phyloP scores from a whole-genome alignment of 768 basidiomycete genomes.

The Rhodotorula toruloides region DNA sequence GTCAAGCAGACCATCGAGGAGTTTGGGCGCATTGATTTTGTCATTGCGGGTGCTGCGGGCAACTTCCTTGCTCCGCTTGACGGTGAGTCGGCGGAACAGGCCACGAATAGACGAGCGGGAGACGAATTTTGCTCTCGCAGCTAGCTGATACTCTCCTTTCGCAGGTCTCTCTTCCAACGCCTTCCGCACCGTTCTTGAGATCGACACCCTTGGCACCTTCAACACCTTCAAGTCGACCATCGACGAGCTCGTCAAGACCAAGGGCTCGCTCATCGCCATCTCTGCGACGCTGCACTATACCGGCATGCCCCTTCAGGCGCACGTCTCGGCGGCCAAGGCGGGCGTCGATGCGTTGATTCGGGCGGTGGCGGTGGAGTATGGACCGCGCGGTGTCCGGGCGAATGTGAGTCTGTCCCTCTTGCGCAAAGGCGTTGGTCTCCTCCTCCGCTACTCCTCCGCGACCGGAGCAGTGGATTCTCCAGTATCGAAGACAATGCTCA shows the following conservation, averaged over 20 bases:
- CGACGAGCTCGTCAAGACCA: constrained; percentile 61
- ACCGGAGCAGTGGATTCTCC: no score
- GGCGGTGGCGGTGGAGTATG: constrained; percentile 87
- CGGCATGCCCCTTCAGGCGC: constrained; percentile 77
- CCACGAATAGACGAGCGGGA: no score
- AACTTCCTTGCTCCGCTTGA: constrained; percentile 89
- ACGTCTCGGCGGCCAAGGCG: constrained; percentile 92
- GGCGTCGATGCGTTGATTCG: constrained; percentile 81
- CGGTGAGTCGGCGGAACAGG: no score
- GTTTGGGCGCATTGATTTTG: constrained; percentile 87
- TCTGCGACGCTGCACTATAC: constrained; percentile 79
- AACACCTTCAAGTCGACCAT: constrained; percentile 92
- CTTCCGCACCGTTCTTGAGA: constrained; percentile 86
- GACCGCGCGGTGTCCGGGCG: constrained; percentile 85
- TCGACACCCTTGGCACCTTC: constrained; percentile 84
- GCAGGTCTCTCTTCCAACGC: constrained; percentile 69
- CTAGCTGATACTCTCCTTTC: not conserved
- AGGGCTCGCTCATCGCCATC: constrained; percentile 72
- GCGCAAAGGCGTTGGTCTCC: not conserved
- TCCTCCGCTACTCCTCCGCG: not conserved
- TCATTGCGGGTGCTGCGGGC: constrained; percentile 94
- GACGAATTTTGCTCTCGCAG: not conserved
- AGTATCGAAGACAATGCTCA: no score
- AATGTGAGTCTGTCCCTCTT: no score
- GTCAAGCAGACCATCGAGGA: constrained; percentile 66